A percentile compares a stretch with the other conserved stretches of the same genome.
phyloP scores from a whole-genome alignment of 768 basidiomycete species.

The Collybiopsis confluens region DNA sequence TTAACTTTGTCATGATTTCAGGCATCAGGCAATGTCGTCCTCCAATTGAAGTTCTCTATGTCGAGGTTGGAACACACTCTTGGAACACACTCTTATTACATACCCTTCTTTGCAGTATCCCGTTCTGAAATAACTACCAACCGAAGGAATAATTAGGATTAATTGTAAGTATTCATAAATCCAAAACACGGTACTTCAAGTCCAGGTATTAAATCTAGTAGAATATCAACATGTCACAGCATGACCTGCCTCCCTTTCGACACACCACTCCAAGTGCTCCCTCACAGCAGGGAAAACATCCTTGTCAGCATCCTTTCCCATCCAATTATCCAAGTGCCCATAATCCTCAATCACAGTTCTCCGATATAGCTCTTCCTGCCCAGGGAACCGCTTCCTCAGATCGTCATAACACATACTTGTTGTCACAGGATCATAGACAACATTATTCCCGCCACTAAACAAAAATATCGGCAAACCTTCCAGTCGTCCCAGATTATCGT shows the following conservation, averaged over 20 bases:
- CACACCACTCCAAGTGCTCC: slow-evolving; percentile 12
- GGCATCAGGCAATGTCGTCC: too few species aligned
- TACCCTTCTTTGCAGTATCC: too few species aligned
- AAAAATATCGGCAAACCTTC: slow-evolving; percentile 11
- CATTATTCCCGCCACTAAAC: slow-evolving; percentile 13
- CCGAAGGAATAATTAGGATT: too few species aligned
- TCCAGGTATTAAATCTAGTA: too few species aligned
- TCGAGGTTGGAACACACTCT: too few species aligned
- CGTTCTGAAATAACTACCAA: too few species aligned
- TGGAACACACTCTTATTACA: too few species aligned
- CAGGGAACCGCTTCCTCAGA: slow-evolving; percentile 12
- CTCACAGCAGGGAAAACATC: slow-evolving; percentile 13
- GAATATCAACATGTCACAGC: too few species aligned
- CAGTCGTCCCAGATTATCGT: slow-evolving; percentile 13
- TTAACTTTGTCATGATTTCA: too few species aligned
- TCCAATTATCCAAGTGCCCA: slow-evolving; percentile 19
- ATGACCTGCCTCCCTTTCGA: slow-evolving; percentile 1
- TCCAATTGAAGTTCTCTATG: too few species aligned
- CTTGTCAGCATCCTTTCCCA: slow-evolving; percentile 11
- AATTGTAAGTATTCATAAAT: too few species aligned
- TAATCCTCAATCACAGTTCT: slow-evolving; percentile 11
- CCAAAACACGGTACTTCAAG: too few species aligned
- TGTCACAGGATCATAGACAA: slow-evolving; percentile 11
- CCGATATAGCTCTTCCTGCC: slow-evolving; percentile 9
- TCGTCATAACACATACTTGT: slow-evolving; percentile 14